phyloP scores from a whole-genome alignment of 257 asterid species.

The Catharanthus roseus region DNA sequence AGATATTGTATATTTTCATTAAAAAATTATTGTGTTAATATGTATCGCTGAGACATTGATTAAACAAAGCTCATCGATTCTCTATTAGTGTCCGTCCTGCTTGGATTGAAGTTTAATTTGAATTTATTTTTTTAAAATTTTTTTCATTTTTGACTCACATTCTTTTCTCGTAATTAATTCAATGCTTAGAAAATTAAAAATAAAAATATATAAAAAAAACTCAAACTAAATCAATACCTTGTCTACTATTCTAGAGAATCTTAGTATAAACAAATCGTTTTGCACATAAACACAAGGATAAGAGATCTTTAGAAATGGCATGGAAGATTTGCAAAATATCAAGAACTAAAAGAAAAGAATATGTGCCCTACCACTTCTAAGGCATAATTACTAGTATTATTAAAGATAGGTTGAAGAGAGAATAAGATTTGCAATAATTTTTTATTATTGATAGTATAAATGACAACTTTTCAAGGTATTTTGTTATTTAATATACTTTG shows the following conservation, averaged over 20 bases:
- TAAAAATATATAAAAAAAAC: too few relatives aligned
- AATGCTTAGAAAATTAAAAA: too few relatives aligned
- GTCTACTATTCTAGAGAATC: neutral
- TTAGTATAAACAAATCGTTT: conserved; percentile 7
- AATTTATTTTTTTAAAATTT: too few relatives aligned
- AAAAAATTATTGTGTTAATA: too few relatives aligned
- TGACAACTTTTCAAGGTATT: neutral
- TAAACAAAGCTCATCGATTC: too few relatives aligned
- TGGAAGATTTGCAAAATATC: conserved; percentile 8
- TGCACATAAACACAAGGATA: conserved; percentile 13
- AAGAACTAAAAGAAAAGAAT: conserved; percentile 11
- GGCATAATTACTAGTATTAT: neutral
- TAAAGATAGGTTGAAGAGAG: neutral
- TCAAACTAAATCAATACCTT: too few relatives aligned
- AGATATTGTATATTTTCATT: too few relatives aligned
- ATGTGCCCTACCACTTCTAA: conserved; percentile 5
- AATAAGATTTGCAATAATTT: neutral
- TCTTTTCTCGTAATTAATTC: too few relatives aligned
- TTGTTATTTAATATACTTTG: neutral
- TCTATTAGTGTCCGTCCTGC: too few relatives aligned
- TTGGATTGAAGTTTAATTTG: too few relatives aligned
- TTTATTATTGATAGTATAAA: neutral
- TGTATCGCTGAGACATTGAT: too few relatives aligned
- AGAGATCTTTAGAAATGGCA: conserved; percentile 12
- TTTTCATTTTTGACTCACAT: too few relatives aligned